Percentiles rank a stretch among this genome's conserved stretches.
Evolutionary conservation across 2,329 filamentous ascomycete species (phyloP).

Genomic region (Calonectria crousiana): DNA sequence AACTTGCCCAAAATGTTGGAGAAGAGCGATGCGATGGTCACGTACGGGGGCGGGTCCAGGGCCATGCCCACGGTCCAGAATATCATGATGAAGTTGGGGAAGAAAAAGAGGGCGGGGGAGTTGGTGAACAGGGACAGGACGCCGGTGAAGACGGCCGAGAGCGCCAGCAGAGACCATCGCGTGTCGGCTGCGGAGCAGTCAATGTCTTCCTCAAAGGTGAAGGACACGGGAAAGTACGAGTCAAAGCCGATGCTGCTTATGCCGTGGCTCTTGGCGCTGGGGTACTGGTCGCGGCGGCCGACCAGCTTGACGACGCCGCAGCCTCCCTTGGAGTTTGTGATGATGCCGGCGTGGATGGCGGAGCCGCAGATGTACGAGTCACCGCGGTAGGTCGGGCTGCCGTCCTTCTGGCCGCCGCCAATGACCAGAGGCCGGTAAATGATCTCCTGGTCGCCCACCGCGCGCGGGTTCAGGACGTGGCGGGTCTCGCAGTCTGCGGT

Average conservation of each 20-base stretch:
- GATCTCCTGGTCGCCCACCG: conserved; percentile 78
- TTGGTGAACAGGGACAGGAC: conserved; percentile 85
- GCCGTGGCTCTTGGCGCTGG: conserved; percentile 75
- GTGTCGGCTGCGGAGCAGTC: conserved; percentile 79
- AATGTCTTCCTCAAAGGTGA: conserved; percentile 77
- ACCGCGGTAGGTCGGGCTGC: conserved; percentile 78
- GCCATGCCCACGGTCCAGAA: conserved; percentile 94
- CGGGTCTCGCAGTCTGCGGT: conserved; percentile 77
- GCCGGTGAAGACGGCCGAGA: conserved; percentile 84
- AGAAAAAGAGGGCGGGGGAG: conserved; percentile 85
- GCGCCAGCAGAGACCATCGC: conserved; percentile 84
- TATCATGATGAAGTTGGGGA: conserved; percentile 81
- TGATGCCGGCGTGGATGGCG: conserved; percentile 85
- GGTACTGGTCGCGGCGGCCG: conserved; percentile 75
- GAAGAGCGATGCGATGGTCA: conserved; percentile 76
- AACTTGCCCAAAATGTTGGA: conserved; percentile 85
- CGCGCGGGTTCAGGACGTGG: conserved; percentile 77
- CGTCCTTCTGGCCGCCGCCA: conserved; percentile 64
- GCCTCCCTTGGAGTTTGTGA: conserved; percentile 78
- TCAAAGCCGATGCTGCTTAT: conserved; percentile 84
- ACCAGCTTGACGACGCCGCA: conserved; percentile 84
- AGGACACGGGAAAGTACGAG: conserved; percentile 90
- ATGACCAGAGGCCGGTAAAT: conserved; percentile 75
- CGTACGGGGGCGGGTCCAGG: conserved; percentile 82
- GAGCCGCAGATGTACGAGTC: conserved; percentile 90